Conservation (phyloP, 2,329 filamentous ascomycete genomes). For the Fusarium neocosmosporiellum region DNA sequence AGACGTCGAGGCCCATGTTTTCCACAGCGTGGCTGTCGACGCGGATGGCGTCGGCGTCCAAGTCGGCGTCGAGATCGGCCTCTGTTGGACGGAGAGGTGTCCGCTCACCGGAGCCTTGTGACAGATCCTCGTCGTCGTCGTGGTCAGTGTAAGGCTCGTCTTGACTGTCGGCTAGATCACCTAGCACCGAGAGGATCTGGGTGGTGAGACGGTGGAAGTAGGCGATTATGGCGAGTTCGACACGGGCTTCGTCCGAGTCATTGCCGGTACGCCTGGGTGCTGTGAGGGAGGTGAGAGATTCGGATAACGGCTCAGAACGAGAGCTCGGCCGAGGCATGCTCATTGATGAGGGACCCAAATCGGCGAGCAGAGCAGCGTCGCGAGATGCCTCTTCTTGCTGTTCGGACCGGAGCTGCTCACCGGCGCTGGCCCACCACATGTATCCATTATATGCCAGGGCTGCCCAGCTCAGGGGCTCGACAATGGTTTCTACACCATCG, state of each 20-base stretch:
- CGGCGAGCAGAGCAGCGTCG: constrained; percentile 67
- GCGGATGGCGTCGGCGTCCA: constrained; percentile 57
- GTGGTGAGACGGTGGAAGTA: constrained; percentile 84
- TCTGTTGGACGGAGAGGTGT: constrained; percentile 39
- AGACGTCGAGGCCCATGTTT: constrained; percentile 81
- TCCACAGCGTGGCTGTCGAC: constrained; percentile 74
- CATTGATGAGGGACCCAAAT: constrained; percentile 56
- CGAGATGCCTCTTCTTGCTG: constrained; percentile 68
- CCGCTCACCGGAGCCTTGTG: constrained; percentile 44
- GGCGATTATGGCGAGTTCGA: constrained; percentile 79
- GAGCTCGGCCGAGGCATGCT: constrained; percentile 46
- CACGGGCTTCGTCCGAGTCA: constrained; percentile 57
- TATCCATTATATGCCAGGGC: constrained; percentile 83
- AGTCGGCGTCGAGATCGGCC: constrained; percentile 44
- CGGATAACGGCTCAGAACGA: constrained; percentile 49
- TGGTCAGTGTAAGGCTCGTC: constrained; percentile 55
- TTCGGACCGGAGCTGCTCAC: constrained; percentile 73
- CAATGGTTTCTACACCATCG: constrained; percentile 64
- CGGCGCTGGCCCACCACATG: constrained; percentile 91
- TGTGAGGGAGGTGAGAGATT: constrained; percentile 59
- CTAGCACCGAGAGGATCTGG: constrained; percentile 70
- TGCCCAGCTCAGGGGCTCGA: constrained; percentile 75
- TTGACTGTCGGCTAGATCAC: constrained; percentile 66
- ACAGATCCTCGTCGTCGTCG: constrained; percentile 52
- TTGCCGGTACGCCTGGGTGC: constrained; percentile 49